Evolutionary conservation across 768 basidiomycete species (phyloP).

Genomic region (Amyloporia xantha): DNA sequence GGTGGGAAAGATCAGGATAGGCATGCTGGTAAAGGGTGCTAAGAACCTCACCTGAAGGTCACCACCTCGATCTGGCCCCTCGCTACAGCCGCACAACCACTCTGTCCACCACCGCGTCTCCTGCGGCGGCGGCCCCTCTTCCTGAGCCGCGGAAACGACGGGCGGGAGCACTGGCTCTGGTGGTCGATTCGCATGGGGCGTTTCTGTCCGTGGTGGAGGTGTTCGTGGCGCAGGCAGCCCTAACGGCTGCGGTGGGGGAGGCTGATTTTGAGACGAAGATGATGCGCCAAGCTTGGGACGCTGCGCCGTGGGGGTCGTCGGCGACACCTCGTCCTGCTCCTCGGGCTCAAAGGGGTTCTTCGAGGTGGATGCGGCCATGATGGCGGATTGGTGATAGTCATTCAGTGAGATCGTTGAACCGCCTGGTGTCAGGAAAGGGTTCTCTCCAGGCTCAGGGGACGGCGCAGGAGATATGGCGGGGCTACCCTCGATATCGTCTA

Average conservation of each 20-base stretch:
- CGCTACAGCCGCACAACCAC: constrained; percentile 76
- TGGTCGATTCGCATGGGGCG: constrained; percentile 28
- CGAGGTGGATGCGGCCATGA: constrained; percentile 20
- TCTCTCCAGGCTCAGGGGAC: constrained; percentile 20
- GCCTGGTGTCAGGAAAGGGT: constrained; percentile 34
- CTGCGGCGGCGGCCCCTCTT: constrained; percentile 27
- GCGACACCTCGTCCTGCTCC: background rate
- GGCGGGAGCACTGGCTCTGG: constrained; percentile 33
- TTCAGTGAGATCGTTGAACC: constrained; percentile 47
- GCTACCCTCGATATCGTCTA: constrained; percentile 41
- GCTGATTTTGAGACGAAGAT: constrained; percentile 25
- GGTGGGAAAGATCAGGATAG: background rate
- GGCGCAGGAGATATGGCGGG: constrained; percentile 32
- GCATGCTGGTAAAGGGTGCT: background rate
- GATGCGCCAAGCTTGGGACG: constrained; percentile 22
- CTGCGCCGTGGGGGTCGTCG: constrained; percentile 10
- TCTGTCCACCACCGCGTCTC: constrained; percentile 76
- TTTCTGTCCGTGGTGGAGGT: constrained; percentile 40
- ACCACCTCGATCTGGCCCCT: constrained; percentile 67
- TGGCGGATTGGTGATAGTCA: constrained; percentile 21
- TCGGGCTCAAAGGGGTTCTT: constrained; percentile 19
- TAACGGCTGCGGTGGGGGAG: constrained; percentile 48
- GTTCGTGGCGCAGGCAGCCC: constrained; percentile 55
- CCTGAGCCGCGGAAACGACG: constrained; percentile 15
- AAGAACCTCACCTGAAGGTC: constrained; percentile 53